Evolutionary conservation across 805 yeast genomes (phyloP), one percentile per base, ranked within the genome.

Genomic region (Monosporozyma unispora): DNA sequence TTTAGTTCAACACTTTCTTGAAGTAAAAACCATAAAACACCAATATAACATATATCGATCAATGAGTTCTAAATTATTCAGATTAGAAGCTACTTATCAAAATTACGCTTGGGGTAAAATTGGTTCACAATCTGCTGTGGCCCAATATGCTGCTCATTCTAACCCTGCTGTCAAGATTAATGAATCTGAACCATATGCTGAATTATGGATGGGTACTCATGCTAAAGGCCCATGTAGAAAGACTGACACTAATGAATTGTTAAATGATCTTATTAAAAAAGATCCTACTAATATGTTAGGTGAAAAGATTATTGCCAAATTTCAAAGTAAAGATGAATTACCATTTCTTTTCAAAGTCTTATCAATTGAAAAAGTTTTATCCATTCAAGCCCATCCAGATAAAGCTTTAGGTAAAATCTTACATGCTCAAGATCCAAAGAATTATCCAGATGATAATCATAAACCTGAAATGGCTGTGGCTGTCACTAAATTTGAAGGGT

Each of bases 391-490:
- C 19, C 99, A 93, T 66, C 99, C 99, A 27, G 97, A 93, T 71
- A 93, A 93, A 72, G 66, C 74, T 12, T 74, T 93, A 51, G 99
- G 85, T 37, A 80, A 76, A 44, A 79, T 79, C 54, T 75, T 93
- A 60, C 96, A 85, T 62, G 76, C 77, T 16, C 70, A 74, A 27
- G 98, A 93, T 70, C 98, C 99, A 50, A 80, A 81, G 61, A 86
- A 93, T 71, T 93, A 93, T 67, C 98, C 98, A 3, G 99, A 93
- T 71, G 95, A 84, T 67, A 93, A 93, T 73, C 99, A 93, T 71
- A 93, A 93, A 74, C 99, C 99, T n/a, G 99, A 93, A 70, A 93
- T 93, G 99, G 98, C 99, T 46, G 80, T 93, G 62, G 99, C 99
- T 8, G 82, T 93, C 48, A 90, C 98, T 21, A 87, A 80, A 52